phyloP scores from a whole-genome alignment of 371 early-diverging fungal species.

The Mucor indicus region DNA sequence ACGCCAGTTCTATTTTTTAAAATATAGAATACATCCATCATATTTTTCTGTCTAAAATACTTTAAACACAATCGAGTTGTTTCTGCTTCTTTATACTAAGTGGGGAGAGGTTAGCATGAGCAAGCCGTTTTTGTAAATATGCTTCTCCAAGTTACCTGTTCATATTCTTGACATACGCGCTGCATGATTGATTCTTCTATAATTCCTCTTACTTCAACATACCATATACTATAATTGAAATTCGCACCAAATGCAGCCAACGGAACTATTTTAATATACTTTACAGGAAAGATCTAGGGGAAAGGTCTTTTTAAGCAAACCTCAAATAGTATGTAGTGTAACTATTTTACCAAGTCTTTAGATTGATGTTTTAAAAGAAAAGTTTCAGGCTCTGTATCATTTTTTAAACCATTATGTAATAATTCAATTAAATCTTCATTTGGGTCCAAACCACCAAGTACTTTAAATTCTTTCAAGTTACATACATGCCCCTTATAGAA shows the following conservation, averaged over 20 bases:
- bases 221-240: constrained; percentile 96
- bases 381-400: constrained; percentile 89
- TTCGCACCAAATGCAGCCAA: constrained; percentile 87
- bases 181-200: constrained; percentile 64
- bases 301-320: background rate
- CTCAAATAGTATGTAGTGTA: background rate
- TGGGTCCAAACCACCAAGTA: constrained; percentile 80
- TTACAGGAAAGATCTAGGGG: constrained; percentile 80
- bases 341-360: constrained; percentile 47
- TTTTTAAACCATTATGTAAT: constrained; percentile 83
- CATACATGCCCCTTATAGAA: constrained; percentile 92
- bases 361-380: constrained; percentile 73
- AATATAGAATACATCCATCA: constrained; percentile 66
- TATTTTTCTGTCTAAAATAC: constrained; percentile 83
- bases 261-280: constrained; percentile 92
- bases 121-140: no score
- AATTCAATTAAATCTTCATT: constrained; percentile 79
- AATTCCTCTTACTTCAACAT: constrained; percentile 82
- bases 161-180: constrained; percentile 57
- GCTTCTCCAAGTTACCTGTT: constrained; percentile 67
- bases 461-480: constrained; percentile 95
- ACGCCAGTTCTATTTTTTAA: constrained; percentile 62
- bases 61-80: constrained; percentile 83
- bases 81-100: constrained; percentile 68
- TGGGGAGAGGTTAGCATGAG: no score